Evolutionary conservation across 2,329 filamentous ascomycete genomes (phyloP).

Genomic region (Hirsutella minnesotensis): DNA sequence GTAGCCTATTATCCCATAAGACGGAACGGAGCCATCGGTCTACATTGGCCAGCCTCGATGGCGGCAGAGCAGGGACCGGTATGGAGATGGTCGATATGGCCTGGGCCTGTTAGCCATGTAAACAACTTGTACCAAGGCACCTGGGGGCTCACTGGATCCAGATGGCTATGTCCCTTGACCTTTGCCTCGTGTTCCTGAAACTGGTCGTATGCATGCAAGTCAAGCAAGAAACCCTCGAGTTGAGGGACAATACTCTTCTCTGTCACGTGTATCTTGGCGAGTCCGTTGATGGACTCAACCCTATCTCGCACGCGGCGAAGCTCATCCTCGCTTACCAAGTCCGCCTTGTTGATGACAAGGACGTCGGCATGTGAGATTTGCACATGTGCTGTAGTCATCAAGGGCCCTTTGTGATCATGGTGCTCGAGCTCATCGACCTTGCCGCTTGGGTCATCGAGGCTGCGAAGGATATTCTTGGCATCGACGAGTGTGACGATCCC

Average conservation of each 20-base stretch:
- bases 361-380: constrained; percentile 97
- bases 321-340: constrained; percentile 62
- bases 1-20: constrained; percentile 67
- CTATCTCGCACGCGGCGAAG: constrained; percentile 58
- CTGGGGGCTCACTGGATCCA: constrained; percentile 59
- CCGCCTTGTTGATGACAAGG: constrained; percentile 85
- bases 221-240: constrained; percentile 76
- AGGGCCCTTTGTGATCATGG: constrained; percentile 44
- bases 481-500: constrained; percentile 95
- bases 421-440: constrained; percentile 41
- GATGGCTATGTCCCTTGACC: constrained; percentile 73
- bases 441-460: constrained; percentile 60
- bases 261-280: constrained; percentile 76
- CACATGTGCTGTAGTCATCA: constrained; percentile 85
- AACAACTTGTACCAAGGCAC: too few relatives aligned
- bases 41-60: constrained; percentile 47
- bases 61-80: constrained; percentile 46
- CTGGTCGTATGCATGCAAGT: constrained; percentile 85
- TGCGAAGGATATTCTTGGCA: constrained; percentile 79
- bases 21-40: constrained; percentile 75
- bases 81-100: constrained; percentile 78
- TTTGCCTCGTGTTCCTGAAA: constrained; percentile 62
- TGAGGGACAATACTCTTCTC: constrained; percentile 67
- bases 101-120: constrained; percentile 26
- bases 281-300: constrained; percentile 75